Evolutionary conservation across 768 basidiomycete species (phyloP).

Genomic region (Tricholoma bakamatsutake): DNA sequence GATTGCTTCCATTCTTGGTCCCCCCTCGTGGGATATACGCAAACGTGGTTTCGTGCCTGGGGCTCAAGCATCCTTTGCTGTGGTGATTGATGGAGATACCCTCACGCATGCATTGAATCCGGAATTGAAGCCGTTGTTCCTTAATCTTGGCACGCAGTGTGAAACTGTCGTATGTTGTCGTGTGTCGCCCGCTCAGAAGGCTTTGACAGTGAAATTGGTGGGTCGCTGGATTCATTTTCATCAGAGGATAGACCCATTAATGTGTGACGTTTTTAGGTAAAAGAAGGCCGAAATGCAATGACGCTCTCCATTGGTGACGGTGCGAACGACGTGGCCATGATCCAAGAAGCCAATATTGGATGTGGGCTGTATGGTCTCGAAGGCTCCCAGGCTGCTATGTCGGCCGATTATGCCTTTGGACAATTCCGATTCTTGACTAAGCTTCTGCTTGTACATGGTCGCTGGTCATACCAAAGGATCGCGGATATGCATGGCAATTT

Average conservation of each 20-base stretch:
- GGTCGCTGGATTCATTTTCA: conserved; percentile 16
- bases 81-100: conserved; percentile 96
- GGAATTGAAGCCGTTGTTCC: conserved; percentile 78
- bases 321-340: conserved; percentile 99
- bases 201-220: conserved; percentile 90
- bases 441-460: conserved; percentile 87
- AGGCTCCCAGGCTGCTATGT: conserved; percentile 98
- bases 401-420: conserved; percentile 96
- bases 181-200: conserved; percentile 96
- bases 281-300: conserved; percentile 94
- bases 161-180: conserved; percentile 98
- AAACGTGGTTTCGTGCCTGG: conserved; percentile 65
- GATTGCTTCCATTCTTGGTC: conserved; percentile 81
- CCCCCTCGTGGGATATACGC: conserved; percentile 54
- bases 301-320: conserved; percentile 95
- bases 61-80: conserved; percentile 75
- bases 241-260: neutral
- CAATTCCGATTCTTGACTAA: conserved; percentile 95
- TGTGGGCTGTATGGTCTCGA: conserved; percentile 92
- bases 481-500: conserved; percentile 98
- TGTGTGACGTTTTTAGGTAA: conserved; percentile 52
- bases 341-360: conserved; percentile 98
- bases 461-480: conserved; percentile 95
- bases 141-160: conserved; percentile 92
- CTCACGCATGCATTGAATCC: conserved; percentile 73